Evolutionary conservation across 345 rosid species (phyloP), one percentile per base, ranked within the genome.

Genomic region (Salix koriyanagi): DNA sequence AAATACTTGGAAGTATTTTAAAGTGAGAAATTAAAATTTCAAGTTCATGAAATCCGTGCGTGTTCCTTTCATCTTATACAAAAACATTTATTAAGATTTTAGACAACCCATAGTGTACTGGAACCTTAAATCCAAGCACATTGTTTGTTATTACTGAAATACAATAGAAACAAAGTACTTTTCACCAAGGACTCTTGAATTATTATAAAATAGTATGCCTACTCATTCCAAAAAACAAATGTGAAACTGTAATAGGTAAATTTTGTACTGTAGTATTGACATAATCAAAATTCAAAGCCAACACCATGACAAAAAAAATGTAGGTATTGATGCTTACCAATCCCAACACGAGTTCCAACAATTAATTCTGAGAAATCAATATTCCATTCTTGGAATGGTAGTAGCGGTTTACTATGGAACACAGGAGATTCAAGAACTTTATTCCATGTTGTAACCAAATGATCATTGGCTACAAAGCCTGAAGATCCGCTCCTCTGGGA

Each of bases 311-410:
- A 30, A 36, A 65, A 74, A 74, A 61, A 73, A 34, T 52, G 9
- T 26, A 46, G 21, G 44, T 18, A 71, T 65, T 52, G 65, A 65
- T 65, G 62, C 86, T 86, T 84, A 96, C 99, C 99, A 75, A 96
- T 94, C 58, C 99, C 98, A 75, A 96, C 98, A 70, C 98, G 99
- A 77, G 94, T 90, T 56, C 99, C 97, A 75, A 96, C 96, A 0
- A 90, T 88, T 82, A 96, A 69, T 80, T 96, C 99, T 5, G 97
- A 92, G 87, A 91, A 94, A 86, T 94, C 94, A 84, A 96, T 96
- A 81, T 90, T 86, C 99, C 99, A 96, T 74, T 94, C 98, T 75
- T 89, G 88, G 72, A 83, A 96, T 23, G 97, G 89, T 76, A 96
- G 80, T 71, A 94, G 79, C 41, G 97, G 98, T 70, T 84, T 89